These are phyloP conservation scores for Phytophthora cajani DNA, from an alignment of 352 stramenopile genomes.

Conservation along the genomic window DNA sequence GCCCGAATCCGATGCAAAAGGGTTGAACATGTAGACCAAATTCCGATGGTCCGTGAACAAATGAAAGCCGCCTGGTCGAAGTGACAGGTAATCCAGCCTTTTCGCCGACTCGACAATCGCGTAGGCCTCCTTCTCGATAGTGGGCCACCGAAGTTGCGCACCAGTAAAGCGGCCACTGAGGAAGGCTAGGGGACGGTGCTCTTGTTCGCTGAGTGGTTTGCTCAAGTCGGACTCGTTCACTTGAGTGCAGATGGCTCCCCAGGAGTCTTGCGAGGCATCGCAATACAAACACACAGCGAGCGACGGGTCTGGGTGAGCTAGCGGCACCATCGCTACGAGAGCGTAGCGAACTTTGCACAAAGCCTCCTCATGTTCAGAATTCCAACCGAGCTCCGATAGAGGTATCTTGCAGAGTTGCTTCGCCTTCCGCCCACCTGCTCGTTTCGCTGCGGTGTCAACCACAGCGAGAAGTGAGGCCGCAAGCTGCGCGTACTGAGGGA, in stretches of 20 bases:
- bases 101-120: constrained; percentile 17
- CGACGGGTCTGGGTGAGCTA: constrained; percentile 5
- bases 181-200: constrained; percentile 10
- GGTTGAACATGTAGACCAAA: constrained; percentile 35
- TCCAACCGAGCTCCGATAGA: constrained; percentile 1
- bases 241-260: constrained; percentile 2
- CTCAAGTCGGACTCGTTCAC: background rate
- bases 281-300: constrained; percentile 1
- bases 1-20: constrained; percentile 1
- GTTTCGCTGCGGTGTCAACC: constrained; percentile 1
- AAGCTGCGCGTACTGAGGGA: constrained; percentile 1
- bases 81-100: constrained; percentile 18
- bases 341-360: background rate
- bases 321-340: constrained; percentile 5
- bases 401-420: constrained; percentile 1
- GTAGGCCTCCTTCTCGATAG: constrained; percentile 32
- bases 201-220: constrained; percentile 5
- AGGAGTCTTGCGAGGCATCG: constrained; percentile 13
- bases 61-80: constrained; percentile 22
- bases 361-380: background rate
- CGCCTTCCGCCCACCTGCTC: background rate
- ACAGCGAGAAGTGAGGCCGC: background rate
- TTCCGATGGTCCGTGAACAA: constrained; percentile 35
- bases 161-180: constrained; percentile 11
- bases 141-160: constrained; percentile 11